Conservation (phyloP, 768 basidiomycete species). For the Mrakia frigida region DNA sequence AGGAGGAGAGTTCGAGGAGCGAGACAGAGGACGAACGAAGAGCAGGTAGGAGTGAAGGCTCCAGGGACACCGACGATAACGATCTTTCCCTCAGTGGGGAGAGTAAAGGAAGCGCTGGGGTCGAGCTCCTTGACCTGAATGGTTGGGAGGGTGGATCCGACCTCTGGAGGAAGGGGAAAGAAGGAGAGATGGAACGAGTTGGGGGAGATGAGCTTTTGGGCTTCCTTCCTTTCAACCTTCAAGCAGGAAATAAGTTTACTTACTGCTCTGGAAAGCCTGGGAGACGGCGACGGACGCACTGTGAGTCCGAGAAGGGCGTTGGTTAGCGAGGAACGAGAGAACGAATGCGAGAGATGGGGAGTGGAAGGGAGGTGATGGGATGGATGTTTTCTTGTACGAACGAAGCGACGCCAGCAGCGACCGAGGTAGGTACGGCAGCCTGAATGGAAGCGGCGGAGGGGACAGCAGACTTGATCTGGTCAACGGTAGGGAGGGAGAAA, state of each 20-base stretch:
- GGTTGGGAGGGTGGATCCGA: conserved; percentile 25
- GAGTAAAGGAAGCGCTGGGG: conserved; percentile 19
- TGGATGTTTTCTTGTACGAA: not conserved
- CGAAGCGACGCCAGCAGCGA: conserved; percentile 15
- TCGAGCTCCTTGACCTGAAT: conserved; percentile 31
- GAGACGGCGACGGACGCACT: not conserved
- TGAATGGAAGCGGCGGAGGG: not conserved
- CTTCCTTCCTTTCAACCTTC: not conserved
- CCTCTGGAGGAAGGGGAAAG: not conserved
- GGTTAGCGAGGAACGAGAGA: not conserved
- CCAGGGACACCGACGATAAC: conserved; percentile 31
- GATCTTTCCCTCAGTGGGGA: conserved; percentile 31
- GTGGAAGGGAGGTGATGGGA: not conserved
- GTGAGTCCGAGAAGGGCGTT: not conserved
- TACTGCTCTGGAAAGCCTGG: not conserved
- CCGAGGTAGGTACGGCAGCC: conserved; percentile 9
- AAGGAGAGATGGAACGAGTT: not conserved
- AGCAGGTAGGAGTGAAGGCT: conserved; percentile 25
- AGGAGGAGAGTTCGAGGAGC: not conserved
- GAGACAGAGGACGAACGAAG: not conserved
- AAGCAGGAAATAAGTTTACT: not conserved
- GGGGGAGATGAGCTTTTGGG: not conserved
- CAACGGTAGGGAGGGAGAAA: conserved; percentile 3
- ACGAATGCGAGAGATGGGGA: not conserved
- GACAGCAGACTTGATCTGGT: not conserved